A percentile compares a stretch with the other conserved stretches of the same genome.
Evolutionary conservation across 2,329 filamentous ascomycete species (phyloP).

Genomic region (Xylariales sp.): DNA sequence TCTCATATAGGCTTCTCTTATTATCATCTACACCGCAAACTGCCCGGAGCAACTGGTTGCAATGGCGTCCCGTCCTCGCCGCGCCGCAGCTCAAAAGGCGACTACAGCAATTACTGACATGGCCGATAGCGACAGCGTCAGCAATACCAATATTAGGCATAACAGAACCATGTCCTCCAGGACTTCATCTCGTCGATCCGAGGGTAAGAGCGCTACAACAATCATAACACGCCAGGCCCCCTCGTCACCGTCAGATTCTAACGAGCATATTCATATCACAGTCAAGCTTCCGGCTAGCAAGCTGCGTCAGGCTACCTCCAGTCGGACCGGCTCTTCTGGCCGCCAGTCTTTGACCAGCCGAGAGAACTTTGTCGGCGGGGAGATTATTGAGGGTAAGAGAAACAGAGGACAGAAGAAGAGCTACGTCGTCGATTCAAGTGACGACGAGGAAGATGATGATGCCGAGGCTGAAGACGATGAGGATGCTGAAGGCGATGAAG

Average conservation of each 20-base stretch:
- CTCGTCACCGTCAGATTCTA: constrained; percentile 37
- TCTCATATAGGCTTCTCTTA: no score
- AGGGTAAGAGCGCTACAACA: constrained; percentile 38
- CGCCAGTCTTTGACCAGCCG: constrained; percentile 22
- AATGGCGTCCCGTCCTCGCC: constrained; percentile 30
- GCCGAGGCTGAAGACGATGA: constrained; percentile 37
- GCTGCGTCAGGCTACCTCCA: constrained; percentile 45
- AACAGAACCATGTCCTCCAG: constrained; percentile 44
- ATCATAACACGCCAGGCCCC: constrained; percentile 39
- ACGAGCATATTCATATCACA: constrained; percentile 44
- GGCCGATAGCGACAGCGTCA: constrained; percentile 41
- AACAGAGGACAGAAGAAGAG: constrained; percentile 54
- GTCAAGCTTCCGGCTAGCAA: constrained; percentile 49
- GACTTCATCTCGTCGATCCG: constrained; percentile 41
- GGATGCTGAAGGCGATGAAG: constrained; percentile 32
- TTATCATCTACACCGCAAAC: no score
- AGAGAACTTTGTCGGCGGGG: constrained; percentile 37
- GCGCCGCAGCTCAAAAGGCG: constrained; percentile 41
- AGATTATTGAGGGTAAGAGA: constrained; percentile 46
- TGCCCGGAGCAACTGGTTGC: no score
- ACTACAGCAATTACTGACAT: constrained; percentile 45
- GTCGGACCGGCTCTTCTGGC: constrained; percentile 26
- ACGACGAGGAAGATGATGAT: constrained; percentile 35
- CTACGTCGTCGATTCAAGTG: constrained; percentile 53
- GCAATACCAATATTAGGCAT: constrained; percentile 22